A percentile compares a stretch with the other conserved stretches of the same genome.
Evolutionary conservation across 106 monocot species (phyloP).

Genomic region (Hemerocallis citrina): DNA sequence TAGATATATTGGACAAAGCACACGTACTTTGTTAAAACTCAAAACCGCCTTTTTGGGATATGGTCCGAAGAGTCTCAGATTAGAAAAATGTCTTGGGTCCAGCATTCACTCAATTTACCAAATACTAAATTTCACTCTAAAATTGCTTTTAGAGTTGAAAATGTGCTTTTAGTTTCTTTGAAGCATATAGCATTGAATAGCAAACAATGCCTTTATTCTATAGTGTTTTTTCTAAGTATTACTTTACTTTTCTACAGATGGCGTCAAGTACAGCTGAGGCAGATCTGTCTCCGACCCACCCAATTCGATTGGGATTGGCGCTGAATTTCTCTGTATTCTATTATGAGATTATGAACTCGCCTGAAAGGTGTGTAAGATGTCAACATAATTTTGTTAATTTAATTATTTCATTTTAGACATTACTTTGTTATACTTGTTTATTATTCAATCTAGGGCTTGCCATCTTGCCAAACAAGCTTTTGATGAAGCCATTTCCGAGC

Average conservation of each 20-base stretch:
- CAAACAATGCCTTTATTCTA: too few species aligned
- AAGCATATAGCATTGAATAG: too few species aligned
- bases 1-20: too few species aligned
- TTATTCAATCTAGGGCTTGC: conserved; percentile 13
- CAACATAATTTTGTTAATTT: background rate
- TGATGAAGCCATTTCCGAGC: conserved; percentile 33
- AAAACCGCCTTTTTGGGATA: too few species aligned
- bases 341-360: conserved; percentile 65
- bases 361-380: conserved; percentile 31
- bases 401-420: background rate
- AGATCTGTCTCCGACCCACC: conserved; percentile 49
- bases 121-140: too few species aligned
- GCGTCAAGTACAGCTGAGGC: conserved; percentile 35
- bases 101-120: too few species aligned
- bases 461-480: conserved; percentile 30
- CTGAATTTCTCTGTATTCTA: conserved; percentile 71
- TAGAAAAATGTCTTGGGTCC: too few species aligned
- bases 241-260: conserved; percentile 18
- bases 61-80: too few species aligned
- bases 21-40: too few species aligned
- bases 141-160: too few species aligned
- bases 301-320: conserved; percentile 54
- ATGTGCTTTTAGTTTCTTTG: too few species aligned
- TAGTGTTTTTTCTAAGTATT: conserved; percentile 6
- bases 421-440: background rate